These are phyloP conservation scores for Neurospora sp. DNA, from an alignment of 495 filamentous ascomycete genomes.

Conservation along the genomic window DNA sequence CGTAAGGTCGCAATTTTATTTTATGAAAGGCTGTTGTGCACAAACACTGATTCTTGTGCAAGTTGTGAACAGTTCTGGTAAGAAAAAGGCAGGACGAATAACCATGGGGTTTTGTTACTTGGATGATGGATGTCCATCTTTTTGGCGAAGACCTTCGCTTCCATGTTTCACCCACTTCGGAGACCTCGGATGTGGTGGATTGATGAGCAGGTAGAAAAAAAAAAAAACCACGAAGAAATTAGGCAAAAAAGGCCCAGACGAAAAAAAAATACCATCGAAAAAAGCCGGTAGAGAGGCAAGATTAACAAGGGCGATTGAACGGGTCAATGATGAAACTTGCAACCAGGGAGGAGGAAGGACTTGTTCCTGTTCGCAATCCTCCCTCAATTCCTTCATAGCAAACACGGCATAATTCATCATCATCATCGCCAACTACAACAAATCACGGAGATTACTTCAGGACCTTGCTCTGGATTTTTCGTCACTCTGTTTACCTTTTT, in stretches of 20 bases:
- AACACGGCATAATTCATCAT: not conserved
- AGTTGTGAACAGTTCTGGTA: too few species aligned
- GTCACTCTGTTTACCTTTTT: not conserved
- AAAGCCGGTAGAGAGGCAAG: conserved; percentile 8
- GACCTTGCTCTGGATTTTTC: not conserved
- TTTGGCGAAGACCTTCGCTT: not conserved
- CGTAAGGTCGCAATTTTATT: not conserved
- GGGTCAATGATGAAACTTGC: not conserved
- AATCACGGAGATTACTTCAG: not conserved
- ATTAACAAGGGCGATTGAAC: not conserved
- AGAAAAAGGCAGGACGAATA: too few species aligned
- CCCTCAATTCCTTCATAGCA: not conserved
- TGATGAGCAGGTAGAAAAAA: not conserved
- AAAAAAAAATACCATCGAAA: not conserved
- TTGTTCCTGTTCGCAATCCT: not conserved
- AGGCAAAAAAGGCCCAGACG: not conserved
- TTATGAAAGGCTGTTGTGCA: not conserved
- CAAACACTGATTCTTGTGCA: not conserved
- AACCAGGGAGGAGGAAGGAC: not conserved
- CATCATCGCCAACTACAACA: not conserved
- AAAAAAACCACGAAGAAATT: not conserved
- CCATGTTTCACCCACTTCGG: not conserved
- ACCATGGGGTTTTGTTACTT: not conserved
- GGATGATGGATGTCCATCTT: not conserved
- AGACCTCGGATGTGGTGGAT: not conserved